Evolutionary conservation across 805 yeast species (phyloP).

Genomic region (Komagataella ulmi): DNA sequence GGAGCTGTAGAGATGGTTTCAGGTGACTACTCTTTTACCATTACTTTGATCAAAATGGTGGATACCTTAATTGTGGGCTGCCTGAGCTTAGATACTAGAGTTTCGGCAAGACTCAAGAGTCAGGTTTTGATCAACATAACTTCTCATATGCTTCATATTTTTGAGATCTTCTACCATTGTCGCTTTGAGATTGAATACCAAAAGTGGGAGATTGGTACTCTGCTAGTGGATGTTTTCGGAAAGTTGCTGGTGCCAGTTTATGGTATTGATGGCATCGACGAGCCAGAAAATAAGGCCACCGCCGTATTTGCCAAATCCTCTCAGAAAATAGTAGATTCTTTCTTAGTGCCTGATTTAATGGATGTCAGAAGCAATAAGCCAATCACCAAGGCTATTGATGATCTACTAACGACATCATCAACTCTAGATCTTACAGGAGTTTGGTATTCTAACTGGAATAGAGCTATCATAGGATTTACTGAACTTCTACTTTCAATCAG

Average conservation of each 20-base stretch:
- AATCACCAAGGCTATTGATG: slow-evolving; percentile 33
- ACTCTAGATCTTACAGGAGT: slow-evolving; percentile 29
- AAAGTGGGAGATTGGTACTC: slow-evolving; percentile 45
- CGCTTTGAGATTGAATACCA: slow-evolving; percentile 43
- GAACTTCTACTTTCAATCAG: slow-evolving; percentile 45
- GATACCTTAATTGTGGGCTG: slow-evolving; percentile 39
- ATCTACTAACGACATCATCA: slow-evolving; percentile 19
- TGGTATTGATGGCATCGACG: slow-evolving; percentile 30
- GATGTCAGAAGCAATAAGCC: slow-evolving; percentile 43
- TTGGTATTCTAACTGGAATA: slow-evolving; percentile 36
- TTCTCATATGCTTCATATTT: slow-evolving; percentile 47
- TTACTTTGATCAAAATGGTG: slow-evolving; percentile 43
- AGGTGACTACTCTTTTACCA: slow-evolving; percentile 54
- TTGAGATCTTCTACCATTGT: slow-evolving; percentile 67
- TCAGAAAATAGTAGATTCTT: slow-evolving; percentile 34
- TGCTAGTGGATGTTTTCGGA: slow-evolving; percentile 39
- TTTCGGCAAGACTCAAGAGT: slow-evolving; percentile 29
- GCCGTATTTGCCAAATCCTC: slow-evolving; percentile 39
- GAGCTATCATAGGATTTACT: slow-evolving; percentile 39
- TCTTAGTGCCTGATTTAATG: slow-evolving; percentile 36
- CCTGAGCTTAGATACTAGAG: slow-evolving; percentile 21
- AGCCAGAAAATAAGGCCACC: slow-evolving; percentile 28
- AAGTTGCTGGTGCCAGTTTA: slow-evolving; percentile 39
- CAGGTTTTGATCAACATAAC: slow-evolving; percentile 42
- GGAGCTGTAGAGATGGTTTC: slow-evolving; percentile 62